Evolutionary conservation across 768 basidiomycete genomes (phyloP).

Genomic region (Trametes gibbosa): DNA sequence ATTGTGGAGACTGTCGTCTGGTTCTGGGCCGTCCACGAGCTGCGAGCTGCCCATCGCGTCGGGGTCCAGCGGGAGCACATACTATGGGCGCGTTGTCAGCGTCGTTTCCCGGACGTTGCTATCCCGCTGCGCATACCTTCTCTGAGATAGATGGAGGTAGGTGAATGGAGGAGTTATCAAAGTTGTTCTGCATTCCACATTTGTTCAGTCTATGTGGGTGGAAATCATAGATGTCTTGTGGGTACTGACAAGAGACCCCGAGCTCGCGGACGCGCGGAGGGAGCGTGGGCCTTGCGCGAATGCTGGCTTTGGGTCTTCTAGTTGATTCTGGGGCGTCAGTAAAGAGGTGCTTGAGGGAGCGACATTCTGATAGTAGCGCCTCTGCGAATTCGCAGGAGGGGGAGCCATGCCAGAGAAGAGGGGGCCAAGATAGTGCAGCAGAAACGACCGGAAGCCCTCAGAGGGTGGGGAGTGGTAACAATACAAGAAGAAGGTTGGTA

Average conservation of each 20-base stretch:
- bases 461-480: constrained; percentile 32
- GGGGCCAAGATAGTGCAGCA: background rate
- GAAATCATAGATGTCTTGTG: too few relatives aligned
- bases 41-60: constrained; percentile 50
- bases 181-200: background rate
- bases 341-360: constrained; percentile 18
- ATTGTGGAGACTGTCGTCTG: constrained; percentile 52
- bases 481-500: constrained; percentile 2
- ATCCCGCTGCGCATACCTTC: constrained; percentile 22
- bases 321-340: constrained; percentile 7
- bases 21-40: constrained; percentile 56
- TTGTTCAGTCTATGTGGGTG: background rate
- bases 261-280: constrained; percentile 39
- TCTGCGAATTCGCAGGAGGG: constrained; percentile 1
- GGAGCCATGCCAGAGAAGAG: constrained; percentile 6
- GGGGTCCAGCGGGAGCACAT: constrained; percentile 63
- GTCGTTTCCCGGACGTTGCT: background rate
- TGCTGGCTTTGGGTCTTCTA: constrained; percentile 19
- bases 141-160: constrained; percentile 28
- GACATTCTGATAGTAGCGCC: constrained; percentile 20
- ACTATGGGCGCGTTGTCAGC: constrained; percentile 37
- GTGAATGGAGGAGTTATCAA: constrained; percentile 20
- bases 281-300: constrained; percentile 22
- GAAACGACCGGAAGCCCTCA: constrained; percentile 39
- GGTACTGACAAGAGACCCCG: constrained; percentile 42